These are phyloP conservation scores for Russula brevipes DNA, from an alignment of 768 basidiomycete genomes.

Conservation along the genomic window DNA sequence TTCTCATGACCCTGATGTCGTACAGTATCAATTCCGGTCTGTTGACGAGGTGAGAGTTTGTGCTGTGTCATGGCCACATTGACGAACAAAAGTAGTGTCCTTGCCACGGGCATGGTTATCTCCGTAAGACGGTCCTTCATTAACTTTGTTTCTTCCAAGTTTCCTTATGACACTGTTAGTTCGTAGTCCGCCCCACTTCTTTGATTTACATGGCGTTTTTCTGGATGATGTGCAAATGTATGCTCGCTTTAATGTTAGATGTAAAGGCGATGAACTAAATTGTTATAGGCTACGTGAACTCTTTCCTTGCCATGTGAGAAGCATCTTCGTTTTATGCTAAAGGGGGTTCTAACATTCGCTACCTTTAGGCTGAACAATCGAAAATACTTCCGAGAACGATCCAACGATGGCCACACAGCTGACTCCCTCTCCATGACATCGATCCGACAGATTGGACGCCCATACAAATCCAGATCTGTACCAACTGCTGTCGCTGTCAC, in stretches of 20 bases:
- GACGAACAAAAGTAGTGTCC: constrained; percentile 14
- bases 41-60: constrained; percentile 25
- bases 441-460: not conserved
- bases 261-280: not conserved
- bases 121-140: constrained; percentile 6
- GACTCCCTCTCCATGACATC: not conserved
- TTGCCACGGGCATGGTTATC: constrained; percentile 23
- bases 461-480: not conserved
- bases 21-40: constrained; percentile 30
- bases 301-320: constrained; percentile 46
- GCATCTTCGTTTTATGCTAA: too few relatives aligned
- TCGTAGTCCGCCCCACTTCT: constrained; percentile 38
- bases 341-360: not conserved
- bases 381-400: not conserved
- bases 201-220: constrained; percentile 48
- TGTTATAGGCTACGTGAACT: constrained; percentile 46
- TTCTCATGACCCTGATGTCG: constrained; percentile 28
- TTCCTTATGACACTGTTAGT: constrained; percentile 11
- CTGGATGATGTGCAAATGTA: constrained; percentile 50
- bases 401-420: too few relatives aligned
- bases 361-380: constrained; percentile 15
- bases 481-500: not conserved
- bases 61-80: not conserved
- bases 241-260: constrained; percentile 15
- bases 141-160: not conserved